Evolutionary conservation across 2,329 filamentous ascomycete species (phyloP), one percentile per base, ranked within the genome.

Genomic region (Aspergillus novoparasiticus): DNA sequence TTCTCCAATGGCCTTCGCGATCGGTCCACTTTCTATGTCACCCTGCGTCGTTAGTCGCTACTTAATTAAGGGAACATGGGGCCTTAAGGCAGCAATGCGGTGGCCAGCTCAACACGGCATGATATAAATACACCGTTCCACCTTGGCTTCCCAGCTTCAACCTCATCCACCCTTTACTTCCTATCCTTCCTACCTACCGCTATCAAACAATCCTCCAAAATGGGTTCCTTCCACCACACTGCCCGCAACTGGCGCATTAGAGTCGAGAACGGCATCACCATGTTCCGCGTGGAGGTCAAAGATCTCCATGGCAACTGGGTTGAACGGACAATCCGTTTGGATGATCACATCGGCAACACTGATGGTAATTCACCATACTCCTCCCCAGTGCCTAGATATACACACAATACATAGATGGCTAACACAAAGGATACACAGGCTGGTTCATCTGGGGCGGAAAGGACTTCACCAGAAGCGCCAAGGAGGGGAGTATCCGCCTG

Each of bases 391-490:
- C 23, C 30, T 54, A 1, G 10, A 36, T 21, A 19, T 14, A 54
- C 32, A 28, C 6, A 26, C 32, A 19, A 2, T 34, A 23, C 32
- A 30, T 8, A 16, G 43, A 16, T 51, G 14, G 5, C 51, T 54
- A 34, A 39, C 10, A 3, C 28, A 21, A 9, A 19, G 46, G 43
- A 60, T 28, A 34, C n/a, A 23, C 21, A 70, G 68, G 68, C 23
- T 68, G 65, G 63, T 70, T 70, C 64, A 59, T 68, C 62, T 70
- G 68, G 68, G 68, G 65, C 51, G 67, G 67, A 9, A 28, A 51
- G 26, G 61, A 67, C 53, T 70, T 70, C 67, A 69, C 67, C 57
- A 56, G 48, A 12, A 62, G 41, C 39, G 67, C 68, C 19, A 21
- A 54, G 3, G 58, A 70, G 23, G 23, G 23, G 23, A 23, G 23